phyloP scores from a whole-genome alignment of 495 filamentous ascomycete species.

The Rusavskia elegans region DNA sequence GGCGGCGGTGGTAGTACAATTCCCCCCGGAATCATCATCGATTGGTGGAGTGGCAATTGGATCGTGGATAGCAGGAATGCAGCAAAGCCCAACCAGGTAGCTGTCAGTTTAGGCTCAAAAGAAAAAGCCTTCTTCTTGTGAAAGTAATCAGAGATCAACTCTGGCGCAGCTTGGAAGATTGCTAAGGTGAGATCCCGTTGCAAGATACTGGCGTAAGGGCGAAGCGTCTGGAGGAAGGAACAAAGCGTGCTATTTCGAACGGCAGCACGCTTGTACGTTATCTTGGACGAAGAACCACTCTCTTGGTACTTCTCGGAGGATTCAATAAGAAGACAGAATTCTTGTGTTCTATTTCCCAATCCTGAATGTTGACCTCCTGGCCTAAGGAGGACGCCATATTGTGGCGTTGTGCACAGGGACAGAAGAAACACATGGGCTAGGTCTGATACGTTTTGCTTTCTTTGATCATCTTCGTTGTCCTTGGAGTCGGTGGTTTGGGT shows the following conservation, averaged over 20 bases:
- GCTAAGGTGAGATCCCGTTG: conserved; percentile 67
- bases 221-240: conserved; percentile 60
- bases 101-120: conserved; percentile 78
- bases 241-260: conserved; percentile 51
- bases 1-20: conserved; percentile 37
- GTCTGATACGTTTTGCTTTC: conserved; percentile 28
- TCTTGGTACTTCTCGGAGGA: too few species aligned
- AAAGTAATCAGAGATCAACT: conserved; percentile 76
- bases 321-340: too few species aligned
- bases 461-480: conserved; percentile 8
- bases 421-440: conserved; percentile 56
- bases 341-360: neutral
- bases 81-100: conserved; percentile 89
- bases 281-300: conserved; percentile 32
- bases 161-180: conserved; percentile 68
- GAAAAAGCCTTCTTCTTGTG: conserved; percentile 60
- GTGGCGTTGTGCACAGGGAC: conserved; percentile 52
- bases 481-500: conserved; percentile 27
- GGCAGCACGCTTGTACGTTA: neutral
- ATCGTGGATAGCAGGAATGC: conserved; percentile 69
- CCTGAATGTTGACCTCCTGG: conserved; percentile 23
- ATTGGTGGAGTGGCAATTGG: conserved; percentile 48
- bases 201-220: conserved; percentile 63
- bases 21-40: neutral
- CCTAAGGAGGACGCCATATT: conserved; percentile 50